A percentile compares a stretch with the other conserved stretches of the same genome.
Evolutionary conservation across 495 filamentous ascomycete genomes (phyloP).

Genomic region (Tuber calosporum): DNA sequence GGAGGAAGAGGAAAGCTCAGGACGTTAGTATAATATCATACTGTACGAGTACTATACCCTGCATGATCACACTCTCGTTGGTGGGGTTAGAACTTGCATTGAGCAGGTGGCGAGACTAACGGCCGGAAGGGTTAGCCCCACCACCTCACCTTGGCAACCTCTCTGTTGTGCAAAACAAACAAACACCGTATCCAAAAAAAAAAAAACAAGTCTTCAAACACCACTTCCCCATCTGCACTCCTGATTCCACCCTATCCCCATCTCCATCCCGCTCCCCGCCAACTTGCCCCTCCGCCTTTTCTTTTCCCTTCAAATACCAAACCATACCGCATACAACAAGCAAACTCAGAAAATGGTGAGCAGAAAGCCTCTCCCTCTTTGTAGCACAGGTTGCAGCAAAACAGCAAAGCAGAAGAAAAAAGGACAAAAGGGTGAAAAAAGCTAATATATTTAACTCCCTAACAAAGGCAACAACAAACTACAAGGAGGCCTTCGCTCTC

Average conservation of each 20-base stretch:
- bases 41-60: no score
- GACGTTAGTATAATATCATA: no score
- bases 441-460: neutral
- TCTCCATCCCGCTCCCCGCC: neutral
- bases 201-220: neutral
- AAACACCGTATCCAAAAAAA: neutral
- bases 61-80: neutral
- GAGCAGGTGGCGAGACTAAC: neutral
- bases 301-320: neutral
- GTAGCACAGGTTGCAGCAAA: neutral
- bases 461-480: constrained; percentile 95
- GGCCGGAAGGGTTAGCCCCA: neutral
- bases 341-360: neutral
- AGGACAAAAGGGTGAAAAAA: neutral
- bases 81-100: neutral
- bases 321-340: neutral
- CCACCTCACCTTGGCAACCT: constrained; percentile 3
- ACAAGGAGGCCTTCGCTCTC: constrained; percentile 99
- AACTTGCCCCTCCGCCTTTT: neutral
- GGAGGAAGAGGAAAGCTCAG: neutral
- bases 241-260: neutral
- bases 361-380: neutral
- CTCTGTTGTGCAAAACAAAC: neutral
- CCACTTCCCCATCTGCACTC: neutral
- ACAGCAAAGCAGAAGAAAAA: neutral